Base-by-base conservation (phyloP, 177 flowering plant species). In the Tripterygium wilfordii region DNA sequence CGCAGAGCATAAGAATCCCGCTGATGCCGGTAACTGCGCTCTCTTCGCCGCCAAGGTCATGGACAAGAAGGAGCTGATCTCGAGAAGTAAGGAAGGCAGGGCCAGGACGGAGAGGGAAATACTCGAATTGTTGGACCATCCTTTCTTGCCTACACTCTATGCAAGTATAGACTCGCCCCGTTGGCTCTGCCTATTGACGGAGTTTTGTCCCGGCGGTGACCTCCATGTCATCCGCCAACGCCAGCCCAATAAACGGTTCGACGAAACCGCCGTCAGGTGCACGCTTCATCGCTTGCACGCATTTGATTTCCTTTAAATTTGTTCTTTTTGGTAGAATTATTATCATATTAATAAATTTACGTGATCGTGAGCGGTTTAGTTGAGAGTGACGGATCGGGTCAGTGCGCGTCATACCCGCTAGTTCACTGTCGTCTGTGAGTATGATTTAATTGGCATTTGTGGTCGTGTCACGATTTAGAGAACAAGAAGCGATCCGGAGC, bases 161-260 rank as follows among this genome's bases (percentile, higher is more conserved):
- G 85, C 91, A 17, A 14, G 61, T 17, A 31, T 85, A 15, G 95
- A 88, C 12, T 60, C 80, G 8, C 70, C 74, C 0, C 67, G 63
- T 25, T 87, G 87, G 85, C 69, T 72, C 16, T 84, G 95, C 32
- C 58, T 90, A 16, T 43, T 90, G 30, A 90, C 96, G 15, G 96
- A 90, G 75, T 90, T 82, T 53, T 87, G 97, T 46, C 88, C 96
- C 57, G 97, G 97, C 52, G 97, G 97, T n/a, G 97, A 90, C 66
- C 82, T 90, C 18, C 97, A 90, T 63, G 85, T 90, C 10, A 80
- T 85, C 69, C 83, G 96, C 27, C 96, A 88, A 44, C 72, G 82
- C 1, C 96, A 87, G 57, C 78, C 79, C 9, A 50, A 48, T 22
- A 82, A 83, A 48, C 80, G 96, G 12, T 90, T 80, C 68, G 58